A percentile compares a stretch with the other conserved stretches of the same genome.
Conservation (phyloP, 441 rosid species). For the Populus hybrid region DNA sequence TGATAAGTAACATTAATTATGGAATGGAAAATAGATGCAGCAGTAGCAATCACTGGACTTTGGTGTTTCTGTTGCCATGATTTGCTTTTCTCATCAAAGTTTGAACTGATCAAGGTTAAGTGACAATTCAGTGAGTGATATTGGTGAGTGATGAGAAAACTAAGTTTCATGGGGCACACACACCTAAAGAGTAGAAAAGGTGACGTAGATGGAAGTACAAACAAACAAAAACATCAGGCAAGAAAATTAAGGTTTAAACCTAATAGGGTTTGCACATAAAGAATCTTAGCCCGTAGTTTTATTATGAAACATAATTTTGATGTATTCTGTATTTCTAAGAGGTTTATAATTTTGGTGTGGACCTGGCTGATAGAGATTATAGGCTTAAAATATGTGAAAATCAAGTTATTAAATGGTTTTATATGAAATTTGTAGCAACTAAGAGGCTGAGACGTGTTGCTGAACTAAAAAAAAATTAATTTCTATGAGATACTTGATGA, state of each 20-base stretch:
- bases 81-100: background rate
- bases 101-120: background rate
- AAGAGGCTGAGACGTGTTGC: too few relatives aligned
- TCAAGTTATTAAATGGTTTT: too few relatives aligned
- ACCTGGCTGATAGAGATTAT: too few relatives aligned
- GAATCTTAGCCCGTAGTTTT: background rate
- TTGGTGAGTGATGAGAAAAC: background rate
- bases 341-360: too few relatives aligned
- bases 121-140: background rate
- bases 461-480: too few relatives aligned
- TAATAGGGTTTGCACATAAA: background rate
- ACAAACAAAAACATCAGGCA: too few relatives aligned
- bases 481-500: background rate
- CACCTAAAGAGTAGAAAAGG: too few relatives aligned
- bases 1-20: background rate
- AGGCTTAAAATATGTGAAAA: too few relatives aligned
- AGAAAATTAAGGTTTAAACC: background rate
- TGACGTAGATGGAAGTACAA: too few relatives aligned
- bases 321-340: too few relatives aligned
- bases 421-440: too few relatives aligned
- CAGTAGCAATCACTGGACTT: background rate
- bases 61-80: background rate
- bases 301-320: background rate
- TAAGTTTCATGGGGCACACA: too few relatives aligned
- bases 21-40: background rate